A percentile compares a stretch with the other conserved stretches of the same genome.
phyloP scores from a whole-genome alignment of 2,329 filamentous ascomycete genomes.

The Aspergillus arachidicola region DNA sequence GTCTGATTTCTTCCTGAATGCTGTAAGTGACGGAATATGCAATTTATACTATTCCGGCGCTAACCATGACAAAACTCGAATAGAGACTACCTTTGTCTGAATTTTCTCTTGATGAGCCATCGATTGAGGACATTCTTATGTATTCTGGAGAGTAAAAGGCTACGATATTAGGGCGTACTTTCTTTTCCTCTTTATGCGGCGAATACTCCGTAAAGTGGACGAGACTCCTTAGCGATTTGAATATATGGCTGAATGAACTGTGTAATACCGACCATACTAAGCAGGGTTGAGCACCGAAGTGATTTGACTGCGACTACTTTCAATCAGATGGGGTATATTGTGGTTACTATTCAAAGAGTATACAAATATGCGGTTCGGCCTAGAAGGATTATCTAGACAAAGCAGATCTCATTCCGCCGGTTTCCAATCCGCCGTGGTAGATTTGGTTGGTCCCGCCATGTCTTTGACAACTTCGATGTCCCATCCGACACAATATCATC shows the following conservation, averaged over 20 bases:
- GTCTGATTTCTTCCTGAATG: background rate
- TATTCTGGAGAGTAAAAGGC: background rate
- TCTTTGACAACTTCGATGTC: background rate
- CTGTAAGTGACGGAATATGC: background rate
- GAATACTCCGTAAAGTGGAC: background rate
- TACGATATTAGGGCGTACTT: fast-evolving
- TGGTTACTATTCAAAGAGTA: too few species aligned
- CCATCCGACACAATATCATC: fast-evolving
- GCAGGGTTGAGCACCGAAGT: too few species aligned
- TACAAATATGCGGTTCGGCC: too few species aligned
- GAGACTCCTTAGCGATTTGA: background rate
- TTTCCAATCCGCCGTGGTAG: background rate
- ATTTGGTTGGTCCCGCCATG: background rate
- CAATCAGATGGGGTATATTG: too few species aligned
- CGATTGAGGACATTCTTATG: background rate
- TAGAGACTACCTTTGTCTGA: background rate
- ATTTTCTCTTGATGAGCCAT: background rate
- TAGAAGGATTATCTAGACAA: background rate
- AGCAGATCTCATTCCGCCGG: background rate
- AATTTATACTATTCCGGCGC: background rate
- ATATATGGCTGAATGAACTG: fast-evolving
- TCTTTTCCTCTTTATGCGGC: too few species aligned
- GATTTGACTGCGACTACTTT: too few species aligned
- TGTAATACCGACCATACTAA: too few species aligned
- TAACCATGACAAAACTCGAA: background rate